Percentiles rank a stretch among this genome's conserved stretches.
These are phyloP conservation scores for Dictyostelium purpureum DNA, from an alignment of 78 protist species.

Conservation along the genomic window DNA sequence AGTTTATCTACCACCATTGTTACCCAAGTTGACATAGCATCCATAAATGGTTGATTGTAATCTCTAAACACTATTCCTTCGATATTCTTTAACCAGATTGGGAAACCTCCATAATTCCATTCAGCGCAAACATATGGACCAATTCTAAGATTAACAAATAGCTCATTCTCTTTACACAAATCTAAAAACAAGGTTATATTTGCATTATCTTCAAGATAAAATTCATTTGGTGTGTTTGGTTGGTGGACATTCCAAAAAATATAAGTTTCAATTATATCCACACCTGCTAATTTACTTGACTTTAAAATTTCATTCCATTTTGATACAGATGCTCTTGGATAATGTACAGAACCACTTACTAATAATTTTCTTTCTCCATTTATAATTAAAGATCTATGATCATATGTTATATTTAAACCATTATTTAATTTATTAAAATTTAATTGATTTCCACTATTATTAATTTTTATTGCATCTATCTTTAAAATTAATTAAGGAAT, in stretches of 20 bases:
- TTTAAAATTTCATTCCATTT: conserved; percentile 58
- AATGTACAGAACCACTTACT: conserved; percentile 44
- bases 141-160: conserved; percentile 66
- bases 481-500: neutral
- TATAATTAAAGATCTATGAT: conserved; percentile 1
- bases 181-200: neutral
- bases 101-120: conserved; percentile 83
- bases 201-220: neutral
- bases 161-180: neutral
- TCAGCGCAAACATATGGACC: conserved; percentile 89
- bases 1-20: neutral
- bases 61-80: conserved; percentile 21
- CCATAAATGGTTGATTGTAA: conserved; percentile 31
- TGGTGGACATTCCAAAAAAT: conserved; percentile 83
- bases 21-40: conserved; percentile 31
- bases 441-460: neutral
- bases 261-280: conserved; percentile 77
- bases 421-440: neutral
- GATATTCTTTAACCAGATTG: conserved; percentile 54
- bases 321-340: conserved; percentile 58
- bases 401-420: neutral
- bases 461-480: neutral
- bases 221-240: conserved; percentile 20
- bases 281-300: conserved; percentile 40
- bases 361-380: conserved; percentile 7